These are phyloP conservation scores for Rhizopogon vinicolor DNA, from an alignment of 768 basidiomycete genomes.

Conservation along the genomic window DNA sequence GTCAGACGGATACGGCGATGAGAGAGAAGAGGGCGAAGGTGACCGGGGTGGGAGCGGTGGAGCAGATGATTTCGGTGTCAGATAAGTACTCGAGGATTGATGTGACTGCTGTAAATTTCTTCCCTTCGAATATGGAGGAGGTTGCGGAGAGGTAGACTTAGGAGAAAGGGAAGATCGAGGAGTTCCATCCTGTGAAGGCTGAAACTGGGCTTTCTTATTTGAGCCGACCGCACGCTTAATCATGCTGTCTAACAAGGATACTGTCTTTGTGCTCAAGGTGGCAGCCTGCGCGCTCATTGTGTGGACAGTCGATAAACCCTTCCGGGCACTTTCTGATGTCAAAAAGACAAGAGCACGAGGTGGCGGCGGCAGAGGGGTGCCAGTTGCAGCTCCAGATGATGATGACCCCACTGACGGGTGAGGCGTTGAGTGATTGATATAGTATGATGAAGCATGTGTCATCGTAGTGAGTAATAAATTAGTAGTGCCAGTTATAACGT, in stretches of 20 bases:
- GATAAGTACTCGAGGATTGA: slow-evolving; percentile 2
- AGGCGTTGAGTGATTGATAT: slow-evolving; percentile 54
- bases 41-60: slow-evolving; percentile 4
- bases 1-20: not conserved
- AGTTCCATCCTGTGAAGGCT: not conserved
- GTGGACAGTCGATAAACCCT: slow-evolving; percentile 57
- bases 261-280: slow-evolving; percentile 58
- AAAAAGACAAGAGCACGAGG: slow-evolving; percentile 52
- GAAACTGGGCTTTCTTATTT: slow-evolving; percentile 23
- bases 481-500: slow-evolving; percentile 64
- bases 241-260: slow-evolving; percentile 55
- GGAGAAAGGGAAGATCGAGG: slow-evolving; percentile 1
- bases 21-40: not conserved
- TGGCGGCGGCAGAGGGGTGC: slow-evolving; percentile 1
- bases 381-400: slow-evolving; percentile 18
- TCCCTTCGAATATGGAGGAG: not conserved
- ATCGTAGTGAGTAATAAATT: slow-evolving; percentile 60
- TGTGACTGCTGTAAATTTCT: not conserved
- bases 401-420: slow-evolving; percentile 30
- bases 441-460: slow-evolving; percentile 54
- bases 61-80: not conserved
- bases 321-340: slow-evolving; percentile 54
- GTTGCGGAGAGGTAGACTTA: not conserved
- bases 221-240: slow-evolving; percentile 52
- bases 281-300: slow-evolving; percentile 63